Conservation (phyloP, 177 flowering plant species). For the Vitis hybrid region DNA sequence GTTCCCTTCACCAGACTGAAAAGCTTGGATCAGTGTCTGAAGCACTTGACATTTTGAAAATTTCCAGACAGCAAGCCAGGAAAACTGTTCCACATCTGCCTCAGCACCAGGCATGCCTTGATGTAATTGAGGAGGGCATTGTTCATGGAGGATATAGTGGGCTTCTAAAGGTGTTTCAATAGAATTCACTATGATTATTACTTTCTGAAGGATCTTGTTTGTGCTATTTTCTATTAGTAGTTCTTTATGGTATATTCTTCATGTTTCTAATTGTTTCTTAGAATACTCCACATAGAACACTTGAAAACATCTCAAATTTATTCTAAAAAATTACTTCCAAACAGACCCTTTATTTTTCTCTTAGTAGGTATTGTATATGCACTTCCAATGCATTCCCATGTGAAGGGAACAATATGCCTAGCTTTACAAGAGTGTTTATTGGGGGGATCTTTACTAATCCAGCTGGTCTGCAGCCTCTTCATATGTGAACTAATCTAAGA, state of each 20-base stretch:
- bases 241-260: too few species aligned
- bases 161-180: conserved; percentile 61
- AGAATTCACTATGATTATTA: not conserved
- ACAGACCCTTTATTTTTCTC: too few species aligned
- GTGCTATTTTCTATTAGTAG: too few species aligned
- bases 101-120: conserved; percentile 86
- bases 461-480: not conserved
- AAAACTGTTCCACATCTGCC: conserved; percentile 81
- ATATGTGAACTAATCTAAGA: not conserved
- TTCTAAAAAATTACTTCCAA: too few species aligned
- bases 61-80: conserved; percentile 67
- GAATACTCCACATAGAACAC: too few species aligned
- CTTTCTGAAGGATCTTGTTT: too few species aligned
- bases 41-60: conserved; percentile 58
- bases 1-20: conserved; percentile 77
- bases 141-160: conserved; percentile 89
- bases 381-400: too few species aligned
- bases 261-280: too few species aligned
- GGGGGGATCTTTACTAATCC: too few species aligned
- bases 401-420: not conserved
- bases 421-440: not conserved
- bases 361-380: too few species aligned
- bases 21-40: conserved; percentile 81
- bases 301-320: too few species aligned
- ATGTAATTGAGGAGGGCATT: conserved; percentile 87